Percentiles rank a stretch among this genome's conserved stretches.
These are phyloP conservation scores for Apiospora phragmitis DNA, from an alignment of 2,329 filamentous ascomycete genomes.

Conservation along the genomic window DNA sequence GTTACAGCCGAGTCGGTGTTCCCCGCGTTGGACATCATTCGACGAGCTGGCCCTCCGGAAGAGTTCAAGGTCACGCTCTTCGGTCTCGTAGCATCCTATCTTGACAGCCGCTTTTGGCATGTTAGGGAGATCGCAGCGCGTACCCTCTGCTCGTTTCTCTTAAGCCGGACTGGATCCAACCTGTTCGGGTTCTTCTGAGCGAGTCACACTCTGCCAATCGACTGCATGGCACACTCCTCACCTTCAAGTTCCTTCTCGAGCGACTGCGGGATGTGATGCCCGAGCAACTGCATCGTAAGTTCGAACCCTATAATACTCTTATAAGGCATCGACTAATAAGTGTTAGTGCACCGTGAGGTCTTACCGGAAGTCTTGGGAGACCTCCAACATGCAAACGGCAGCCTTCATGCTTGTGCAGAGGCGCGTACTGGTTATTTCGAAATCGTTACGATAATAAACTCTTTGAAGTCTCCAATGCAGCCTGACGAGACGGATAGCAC, in stretches of 20 bases:
- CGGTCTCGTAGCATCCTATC: slow-evolving; percentile 58
- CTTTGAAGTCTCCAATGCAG: background rate
- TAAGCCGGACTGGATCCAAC: slow-evolving; percentile 47
- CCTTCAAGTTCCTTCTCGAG: slow-evolving; percentile 57
- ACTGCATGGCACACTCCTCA: slow-evolving; percentile 59
- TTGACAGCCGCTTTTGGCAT: slow-evolving; percentile 74
- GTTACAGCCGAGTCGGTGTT: slow-evolving; percentile 71
- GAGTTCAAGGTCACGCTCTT: slow-evolving; percentile 56
- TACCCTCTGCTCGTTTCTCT: slow-evolving; percentile 67
- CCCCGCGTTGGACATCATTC: slow-evolving; percentile 78
- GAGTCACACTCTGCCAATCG: slow-evolving; percentile 45
- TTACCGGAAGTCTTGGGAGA: slow-evolving; percentile 23
- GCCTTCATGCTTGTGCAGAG: slow-evolving; percentile 26
- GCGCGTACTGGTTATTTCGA: slow-evolving; percentile 34
- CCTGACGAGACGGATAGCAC: background rate
- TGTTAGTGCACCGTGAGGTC: slow-evolving; percentile 35
- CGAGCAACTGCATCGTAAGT: slow-evolving; percentile 44
- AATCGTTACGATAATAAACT: slow-evolving; percentile 28
- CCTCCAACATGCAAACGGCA: slow-evolving; percentile 19
- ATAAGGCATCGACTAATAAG: background rate
- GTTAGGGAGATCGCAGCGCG: slow-evolving; percentile 78
- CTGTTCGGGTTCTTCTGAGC: slow-evolving; percentile 39
- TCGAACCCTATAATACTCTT: too few relatives aligned
- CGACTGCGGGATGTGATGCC: slow-evolving; percentile 49
- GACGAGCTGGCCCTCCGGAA: slow-evolving; percentile 67